Base-by-base conservation (phyloP, 352 stramenopile species). In the Pythium diclinum region DNA sequence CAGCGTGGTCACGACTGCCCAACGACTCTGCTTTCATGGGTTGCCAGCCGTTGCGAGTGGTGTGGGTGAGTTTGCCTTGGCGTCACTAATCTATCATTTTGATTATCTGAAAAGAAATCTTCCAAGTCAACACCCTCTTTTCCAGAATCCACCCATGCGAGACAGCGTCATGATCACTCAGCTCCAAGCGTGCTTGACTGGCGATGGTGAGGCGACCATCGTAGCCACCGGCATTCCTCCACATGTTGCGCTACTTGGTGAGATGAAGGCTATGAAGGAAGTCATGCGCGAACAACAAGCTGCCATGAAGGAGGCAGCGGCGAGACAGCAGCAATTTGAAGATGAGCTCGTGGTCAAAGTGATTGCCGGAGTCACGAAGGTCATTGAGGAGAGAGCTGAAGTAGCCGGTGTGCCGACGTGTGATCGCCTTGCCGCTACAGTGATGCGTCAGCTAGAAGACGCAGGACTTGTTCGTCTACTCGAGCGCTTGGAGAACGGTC, bases 31-130 rank as follows among this genome's bases (percentile, higher is more conserved):
- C 46, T 33, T 53, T 33, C 44, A 23, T 51, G n/a, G 19, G 0
- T 14, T 51, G 2, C 44, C 44, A 1, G 1, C 8, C 0, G 10
- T 28, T 28, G 44, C 44, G 6, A 28, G n/a, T 23, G 44, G 44
- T 51, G 46, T 33, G 11, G 21, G 19, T 53, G 46, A 53, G 46
- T 53, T 53, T 53, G 46, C 46, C 3, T 13, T 53, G 19, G 46
- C 46, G 19, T 53, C 46, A 13, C 19, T 53, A 8, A 53, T 53
- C 19, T 53, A 53, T 33, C 46, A 53, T 28, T 51, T 51, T 8
- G n/a, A 23, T 7, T 51, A 30, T 28, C 44, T 51, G 1, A 23
- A 14, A 28, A 6, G 19, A 1, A 5, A 30, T 11, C n/a, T 30
- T 8, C 44, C 44, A 14, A 23, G 19, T 16, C 17, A 51, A 14